Evolutionary conservation across 2,329 filamentous ascomycete genomes (phyloP).

Genomic region (Bretziella fagacearum): DNA sequence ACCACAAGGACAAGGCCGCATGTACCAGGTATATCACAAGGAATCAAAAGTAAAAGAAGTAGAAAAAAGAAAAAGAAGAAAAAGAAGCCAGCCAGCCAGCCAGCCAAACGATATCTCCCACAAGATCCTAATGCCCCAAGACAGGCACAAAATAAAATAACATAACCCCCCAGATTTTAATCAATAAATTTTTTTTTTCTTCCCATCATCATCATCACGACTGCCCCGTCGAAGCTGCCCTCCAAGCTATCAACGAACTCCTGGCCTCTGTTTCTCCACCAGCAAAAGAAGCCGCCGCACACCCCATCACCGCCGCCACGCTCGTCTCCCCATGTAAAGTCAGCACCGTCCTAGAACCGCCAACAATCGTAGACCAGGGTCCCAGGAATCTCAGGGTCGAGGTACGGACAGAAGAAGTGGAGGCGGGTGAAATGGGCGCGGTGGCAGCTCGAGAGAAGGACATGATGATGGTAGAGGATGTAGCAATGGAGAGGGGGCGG

Average conservation of each 20-base stretch:
- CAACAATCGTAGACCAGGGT: not conserved
- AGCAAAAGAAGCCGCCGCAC: not conserved
- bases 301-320: not conserved
- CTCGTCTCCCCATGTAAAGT: not conserved
- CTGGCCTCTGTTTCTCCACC: not conserved
- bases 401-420: not conserved
- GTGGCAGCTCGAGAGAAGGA: not conserved
- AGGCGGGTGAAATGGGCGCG: not conserved
- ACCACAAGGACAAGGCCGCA: too few species aligned
- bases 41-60: not conserved
- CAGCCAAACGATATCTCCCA: not conserved
- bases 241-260: not conserved
- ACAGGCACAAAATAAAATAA: too few species aligned
- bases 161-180: too few species aligned
- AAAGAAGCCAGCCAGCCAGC: too few species aligned
- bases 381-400: not conserved
- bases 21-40: too few species aligned
- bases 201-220: not conserved
- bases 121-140: not conserved
- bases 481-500: not conserved
- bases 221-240: not conserved
- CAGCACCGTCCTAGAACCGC: not conserved
- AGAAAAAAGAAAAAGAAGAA: slow-evolving; percentile 1
- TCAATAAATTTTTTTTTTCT: not conserved
- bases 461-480: too few species aligned